Conservation (phyloP, 2,329 filamentous ascomycete genomes). For the Hymenoscyphus fructigenus region DNA sequence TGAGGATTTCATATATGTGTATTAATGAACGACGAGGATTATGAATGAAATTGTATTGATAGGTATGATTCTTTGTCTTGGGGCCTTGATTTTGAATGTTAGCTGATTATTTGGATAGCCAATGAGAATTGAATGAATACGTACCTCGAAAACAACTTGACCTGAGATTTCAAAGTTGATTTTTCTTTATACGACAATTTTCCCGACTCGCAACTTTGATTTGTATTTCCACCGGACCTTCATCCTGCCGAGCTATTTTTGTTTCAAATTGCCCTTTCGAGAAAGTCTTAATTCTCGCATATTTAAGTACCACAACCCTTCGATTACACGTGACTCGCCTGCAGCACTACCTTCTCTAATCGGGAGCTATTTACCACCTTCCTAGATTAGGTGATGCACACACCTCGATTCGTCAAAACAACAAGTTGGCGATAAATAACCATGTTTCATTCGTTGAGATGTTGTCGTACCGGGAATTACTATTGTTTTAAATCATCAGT, state of each 20-base stretch:
- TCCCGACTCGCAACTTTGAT: not conserved
- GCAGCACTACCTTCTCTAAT: not conserved
- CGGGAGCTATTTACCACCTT: not conserved
- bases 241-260: not conserved
- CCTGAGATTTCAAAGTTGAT: not conserved
- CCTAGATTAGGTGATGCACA: not conserved
- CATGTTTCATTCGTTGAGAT: not conserved
- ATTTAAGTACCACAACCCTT: too few relatives aligned
- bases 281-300: not conserved
- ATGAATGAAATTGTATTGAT: not conserved
- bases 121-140: not conserved
- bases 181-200: not conserved
- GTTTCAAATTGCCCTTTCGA: not conserved
- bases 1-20: constrained; percentile 62
- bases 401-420: not conserved
- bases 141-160: not conserved
- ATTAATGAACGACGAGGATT: constrained; percentile 13
- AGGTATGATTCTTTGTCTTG: not conserved
- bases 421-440: not conserved
- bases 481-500: not conserved
- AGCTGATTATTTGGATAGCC: not conserved
- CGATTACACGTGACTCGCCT: not conserved
- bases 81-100: not conserved
- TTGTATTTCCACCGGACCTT: not conserved
- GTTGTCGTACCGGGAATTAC: not conserved